Base-by-base conservation (phyloP, 2,329 filamentous ascomycete species). In the Lasiodiplodia hormozganensis region DNA sequence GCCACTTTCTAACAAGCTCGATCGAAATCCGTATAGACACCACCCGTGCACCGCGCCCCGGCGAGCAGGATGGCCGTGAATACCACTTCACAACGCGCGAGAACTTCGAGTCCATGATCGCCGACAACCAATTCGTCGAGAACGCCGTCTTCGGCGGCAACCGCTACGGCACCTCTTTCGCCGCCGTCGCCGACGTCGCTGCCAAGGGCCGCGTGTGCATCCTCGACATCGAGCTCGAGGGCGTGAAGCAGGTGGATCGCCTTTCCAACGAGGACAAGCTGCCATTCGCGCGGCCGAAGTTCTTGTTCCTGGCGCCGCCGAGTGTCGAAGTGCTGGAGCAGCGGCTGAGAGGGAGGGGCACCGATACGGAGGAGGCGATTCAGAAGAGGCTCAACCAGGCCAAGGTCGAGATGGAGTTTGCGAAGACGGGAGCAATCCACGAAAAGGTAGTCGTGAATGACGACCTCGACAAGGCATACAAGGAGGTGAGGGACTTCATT, bases 151-250 rank as follows among this genome's bases (percentile, higher is more conserved):
- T 97, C 79, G 90, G 93, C 51, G 90, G 89, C 67, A 97, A 97
- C 82, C 84, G 88, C 76, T 97, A 97, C 82, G 94, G 94, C 68
- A 97, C 94, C 5, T 92, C 89, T 77, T 89, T 93, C 76, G 85
- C 86, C 80, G 93, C 93, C 34, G 93, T 97, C 71, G 87, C 90
- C 79, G 88, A 92, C 75, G 89, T 94, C 78, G 87, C 87, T 2
- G 86, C 88, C 70, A 88, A 90, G 81, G 90, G 89, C 21, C 86
- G 86, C 75, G 88, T 94, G 52, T 95, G 94, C 70, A 89, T 97
- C 58, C 83, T 97, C 73, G 95, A 98, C 79, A 98, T 97, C 77
- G 95, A 97, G 85, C 97, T 97, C 93, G 94, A 97, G 87, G 94
- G 94, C 70, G 94, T 97, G 69, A 97, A 97, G 84, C 94, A 97